Base-by-base conservation (phyloP, 768 basidiomycete species). In the Lentinula guzmanii region DNA sequence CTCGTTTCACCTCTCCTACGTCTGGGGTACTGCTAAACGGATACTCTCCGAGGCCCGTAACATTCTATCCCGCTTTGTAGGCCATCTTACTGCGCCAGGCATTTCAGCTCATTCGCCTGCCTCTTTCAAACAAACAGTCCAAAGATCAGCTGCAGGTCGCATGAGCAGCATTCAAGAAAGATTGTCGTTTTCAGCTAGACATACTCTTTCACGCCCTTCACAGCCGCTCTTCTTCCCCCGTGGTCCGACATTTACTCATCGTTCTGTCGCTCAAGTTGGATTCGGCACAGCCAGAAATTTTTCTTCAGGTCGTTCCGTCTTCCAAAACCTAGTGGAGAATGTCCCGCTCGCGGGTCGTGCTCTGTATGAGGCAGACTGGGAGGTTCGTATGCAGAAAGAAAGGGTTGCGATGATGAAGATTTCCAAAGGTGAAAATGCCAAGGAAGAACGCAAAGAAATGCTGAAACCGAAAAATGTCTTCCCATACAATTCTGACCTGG, bases 301-400 rank as follows among this genome's bases (percentile, higher is more conserved):
- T 71, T 85, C 86, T 24, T 82, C 86, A 2, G 81, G 79, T 10
- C 84, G 87, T 2, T 88, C 89, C 3, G 79, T 93, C 48, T 93
- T 93, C 77, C 86, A 91, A 70, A 86, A 89, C 69, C 71, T 95
- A 45, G 84, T 85, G 2, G 83, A 92, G 69, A 92, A 92, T 67
- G 85, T 91, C 0, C 92, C 93, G 6, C 74, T 95, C n/a, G 80
- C 84, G 1, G 82, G 82, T 8, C 82, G 93, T 31, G 86, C 92
- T 2, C 75, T 93, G 46, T 85, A 84, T 69, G 87, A 92, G 70
- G 85, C 83, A 0, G 89, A 92, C 68, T 83, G 84, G 79, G 85
- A 91, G 45, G 35, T 85, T 28, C 80, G 83, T 63, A 70, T 76
- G 65, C 78, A 75, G 63, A 77, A 85, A 71, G 80, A 82, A 63